Evolutionary conservation across 371 early-diverging fungal species (phyloP).

Genomic region (Haplosporangium sp.): DNA sequence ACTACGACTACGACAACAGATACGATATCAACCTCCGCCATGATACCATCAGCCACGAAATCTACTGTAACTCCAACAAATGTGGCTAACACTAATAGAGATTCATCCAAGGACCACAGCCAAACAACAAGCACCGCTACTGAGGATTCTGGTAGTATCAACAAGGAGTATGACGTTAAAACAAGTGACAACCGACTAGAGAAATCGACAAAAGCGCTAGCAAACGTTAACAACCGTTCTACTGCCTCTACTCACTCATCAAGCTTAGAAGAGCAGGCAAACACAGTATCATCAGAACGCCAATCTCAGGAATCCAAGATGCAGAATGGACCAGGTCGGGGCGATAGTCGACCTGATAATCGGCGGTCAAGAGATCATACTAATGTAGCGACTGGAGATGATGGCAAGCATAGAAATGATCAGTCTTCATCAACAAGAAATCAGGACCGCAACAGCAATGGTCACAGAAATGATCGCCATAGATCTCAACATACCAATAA

Average conservation of each 20-base stretch:
- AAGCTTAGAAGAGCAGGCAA: background rate
- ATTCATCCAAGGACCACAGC: background rate
- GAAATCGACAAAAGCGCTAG: background rate
- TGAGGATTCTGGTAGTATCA: background rate
- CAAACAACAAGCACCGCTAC: background rate
- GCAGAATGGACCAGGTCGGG: constrained; percentile 1
- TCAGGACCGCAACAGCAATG: constrained; percentile 15
- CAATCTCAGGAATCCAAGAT: constrained; percentile 7
- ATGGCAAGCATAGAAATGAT: constrained; percentile 9
- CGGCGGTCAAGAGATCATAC: constrained; percentile 6
- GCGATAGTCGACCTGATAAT: constrained; percentile 12
- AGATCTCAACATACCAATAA: constrained; percentile 15
- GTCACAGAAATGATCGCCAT: constrained; percentile 19
- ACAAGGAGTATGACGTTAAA: background rate
- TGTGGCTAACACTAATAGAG: background rate
- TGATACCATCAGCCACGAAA: constrained; percentile 23
- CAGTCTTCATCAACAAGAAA: constrained; percentile 9
- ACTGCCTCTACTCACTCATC: background rate
- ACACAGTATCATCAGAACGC: background rate
- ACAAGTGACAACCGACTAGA: background rate
- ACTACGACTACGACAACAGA: constrained; percentile 11
- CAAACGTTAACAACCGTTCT: background rate
- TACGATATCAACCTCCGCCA: constrained; percentile 12
- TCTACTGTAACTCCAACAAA: background rate
- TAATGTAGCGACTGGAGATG: background rate